Conservation (phyloP, 257 asterid species). For the Penstemon barbatus region DNA sequence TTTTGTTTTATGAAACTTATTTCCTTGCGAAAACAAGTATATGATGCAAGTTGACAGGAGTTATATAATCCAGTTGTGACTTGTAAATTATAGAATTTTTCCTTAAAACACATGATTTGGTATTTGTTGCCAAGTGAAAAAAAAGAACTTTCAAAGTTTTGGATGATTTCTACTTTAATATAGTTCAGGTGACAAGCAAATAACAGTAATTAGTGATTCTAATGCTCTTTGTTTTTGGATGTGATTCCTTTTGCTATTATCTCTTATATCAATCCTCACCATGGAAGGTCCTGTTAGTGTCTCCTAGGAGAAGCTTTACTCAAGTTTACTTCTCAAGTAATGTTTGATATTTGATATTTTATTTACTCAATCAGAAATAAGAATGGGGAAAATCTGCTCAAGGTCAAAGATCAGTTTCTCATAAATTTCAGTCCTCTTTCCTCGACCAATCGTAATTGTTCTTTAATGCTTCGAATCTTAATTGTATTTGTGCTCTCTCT, state of each 20-base stretch:
- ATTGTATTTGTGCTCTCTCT: too few species aligned
- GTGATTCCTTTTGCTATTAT: too few species aligned
- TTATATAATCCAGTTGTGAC: not conserved
- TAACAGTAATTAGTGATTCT: not conserved
- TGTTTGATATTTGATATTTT: conserved; percentile 9
- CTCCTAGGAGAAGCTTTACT: conserved; percentile 5
- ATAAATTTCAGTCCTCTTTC: not conserved
- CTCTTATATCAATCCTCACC: not conserved
- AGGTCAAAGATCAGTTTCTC: conserved; percentile 10
- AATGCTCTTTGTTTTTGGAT: not conserved
- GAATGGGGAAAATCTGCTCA: not conserved
- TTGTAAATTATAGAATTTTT: not conserved
- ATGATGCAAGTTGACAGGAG: not conserved
- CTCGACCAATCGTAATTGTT: too few species aligned
- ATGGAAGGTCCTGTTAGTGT: not conserved
- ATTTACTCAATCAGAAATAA: not conserved
- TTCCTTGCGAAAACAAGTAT: not conserved
- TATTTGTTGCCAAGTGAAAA: too few species aligned
- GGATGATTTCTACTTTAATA: too few species aligned
- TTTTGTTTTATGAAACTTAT: not conserved
- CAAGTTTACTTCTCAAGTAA: not conserved
- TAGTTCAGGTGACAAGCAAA: too few species aligned
- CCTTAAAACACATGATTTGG: not conserved
- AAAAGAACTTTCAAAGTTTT: too few species aligned
- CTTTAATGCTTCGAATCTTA: too few species aligned